Evolutionary conservation across 179 eudicot species (phyloP).

Genomic region (Beta corolliflora): DNA sequence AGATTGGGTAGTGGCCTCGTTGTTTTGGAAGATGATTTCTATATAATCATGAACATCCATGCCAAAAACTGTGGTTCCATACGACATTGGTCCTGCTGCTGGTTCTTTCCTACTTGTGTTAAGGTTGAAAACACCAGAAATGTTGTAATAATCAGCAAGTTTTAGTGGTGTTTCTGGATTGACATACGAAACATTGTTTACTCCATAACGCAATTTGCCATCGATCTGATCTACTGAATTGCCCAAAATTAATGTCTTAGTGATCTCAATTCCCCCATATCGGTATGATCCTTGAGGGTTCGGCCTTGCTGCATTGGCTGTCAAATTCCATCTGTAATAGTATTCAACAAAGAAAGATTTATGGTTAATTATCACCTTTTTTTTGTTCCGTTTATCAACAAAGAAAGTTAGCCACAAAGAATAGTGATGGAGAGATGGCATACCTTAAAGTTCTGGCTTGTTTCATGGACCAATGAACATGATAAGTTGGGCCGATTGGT

Average conservation of each 20-base stretch:
- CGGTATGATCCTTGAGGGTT: constrained; percentile 89
- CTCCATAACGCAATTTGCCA: constrained; percentile 57
- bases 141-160: constrained; percentile 76
- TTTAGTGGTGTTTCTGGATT: constrained; percentile 77
- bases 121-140: constrained; percentile 66
- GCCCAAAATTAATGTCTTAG: constrained; percentile 53
- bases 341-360: too few species aligned
- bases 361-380: background rate
- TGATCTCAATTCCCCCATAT: constrained; percentile 60
- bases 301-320: constrained; percentile 91
- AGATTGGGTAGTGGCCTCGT: constrained; percentile 60
- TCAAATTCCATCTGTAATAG: constrained; percentile 67
- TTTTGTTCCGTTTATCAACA: background rate
- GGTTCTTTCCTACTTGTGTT: constrained; percentile 50
- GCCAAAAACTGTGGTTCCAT: constrained; percentile 56
- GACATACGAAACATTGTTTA: constrained; percentile 61
- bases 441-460: constrained; percentile 88
- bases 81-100: constrained; percentile 37
- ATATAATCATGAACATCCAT: constrained; percentile 55
- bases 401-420: background rate
- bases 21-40: constrained; percentile 81
- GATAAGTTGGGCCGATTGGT: constrained; percentile 68
- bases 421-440: background rate
- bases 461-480: constrained; percentile 81
- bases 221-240: constrained; percentile 49